These are phyloP conservation scores for Quercus tomentella DNA, from an alignment of 331 rosid species.

Conservation along the genomic window DNA sequence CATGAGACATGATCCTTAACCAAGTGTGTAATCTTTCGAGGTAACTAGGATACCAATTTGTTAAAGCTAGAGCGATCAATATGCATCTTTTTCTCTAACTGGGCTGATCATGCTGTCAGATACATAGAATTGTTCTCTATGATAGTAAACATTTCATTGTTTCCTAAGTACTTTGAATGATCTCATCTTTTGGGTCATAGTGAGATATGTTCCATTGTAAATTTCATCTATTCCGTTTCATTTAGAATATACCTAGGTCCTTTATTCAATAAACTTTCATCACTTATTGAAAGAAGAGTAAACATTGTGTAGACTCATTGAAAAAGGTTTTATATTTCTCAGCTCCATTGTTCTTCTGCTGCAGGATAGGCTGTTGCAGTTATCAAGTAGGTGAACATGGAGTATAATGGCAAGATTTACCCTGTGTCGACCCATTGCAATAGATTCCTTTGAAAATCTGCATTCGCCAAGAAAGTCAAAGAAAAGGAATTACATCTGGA, in stretches of 20 bases:
- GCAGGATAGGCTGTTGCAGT: constrained; percentile 17
- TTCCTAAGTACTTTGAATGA: no score
- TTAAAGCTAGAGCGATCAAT: not conserved
- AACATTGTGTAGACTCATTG: not conserved
- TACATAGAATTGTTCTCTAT: not conserved
- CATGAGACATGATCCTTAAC: not conserved
- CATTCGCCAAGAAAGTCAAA: not conserved
- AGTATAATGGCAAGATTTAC: constrained; percentile 12
- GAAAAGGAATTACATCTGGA: not conserved
- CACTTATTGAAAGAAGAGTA: not conserved
- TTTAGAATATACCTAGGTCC: no score
- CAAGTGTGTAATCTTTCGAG: not conserved
- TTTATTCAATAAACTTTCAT: no score
- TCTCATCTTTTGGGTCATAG: no score
- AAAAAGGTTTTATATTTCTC: not conserved
- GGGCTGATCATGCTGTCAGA: not conserved
- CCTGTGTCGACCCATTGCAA: constrained; percentile 2
- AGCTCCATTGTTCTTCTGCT: not conserved
- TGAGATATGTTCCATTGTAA: no score
- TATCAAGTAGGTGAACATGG: constrained; percentile 4
- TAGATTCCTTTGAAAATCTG: constrained; percentile 6
- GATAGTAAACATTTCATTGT: not conserved
- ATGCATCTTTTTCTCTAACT: not conserved
- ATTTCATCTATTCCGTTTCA: no score
- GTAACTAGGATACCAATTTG: not conserved